These are phyloP conservation scores for Malania oleifera DNA, from an alignment of 164 flowering plant genomes.

Conservation along the genomic window DNA sequence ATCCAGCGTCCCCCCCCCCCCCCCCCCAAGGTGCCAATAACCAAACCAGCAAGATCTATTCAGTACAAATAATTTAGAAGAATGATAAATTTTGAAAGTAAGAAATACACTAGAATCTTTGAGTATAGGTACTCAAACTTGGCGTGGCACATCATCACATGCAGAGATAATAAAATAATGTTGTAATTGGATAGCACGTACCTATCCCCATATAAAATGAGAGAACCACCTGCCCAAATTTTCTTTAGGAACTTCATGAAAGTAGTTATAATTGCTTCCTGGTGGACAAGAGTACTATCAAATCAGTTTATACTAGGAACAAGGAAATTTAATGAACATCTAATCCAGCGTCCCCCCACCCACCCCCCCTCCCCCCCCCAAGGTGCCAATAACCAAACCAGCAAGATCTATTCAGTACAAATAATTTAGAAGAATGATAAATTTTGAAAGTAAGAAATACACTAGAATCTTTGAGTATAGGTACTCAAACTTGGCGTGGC, in stretches of 20 bases:
- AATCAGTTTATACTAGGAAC: no score
- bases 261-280: slow-evolving; percentile 30
- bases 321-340: no score
- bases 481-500: background rate
- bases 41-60: background rate
- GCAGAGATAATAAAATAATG: background rate
- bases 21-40: no score
- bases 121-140: background rate
- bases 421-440: background rate
- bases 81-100: background rate
- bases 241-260: slow-evolving; percentile 33
- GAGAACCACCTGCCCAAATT: slow-evolving; percentile 39
- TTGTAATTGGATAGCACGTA: slow-evolving; percentile 7
- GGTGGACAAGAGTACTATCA: slow-evolving; percentile 4
- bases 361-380: no score
- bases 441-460: background rate
- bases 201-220: slow-evolving; percentile 47
- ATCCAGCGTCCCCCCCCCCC: no score
- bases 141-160: background rate
- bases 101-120: no score
- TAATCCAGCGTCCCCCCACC: no score
- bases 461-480: no score
- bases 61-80: background rate
- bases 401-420: background rate
- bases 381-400: no score